Evolutionary conservation across 306 rosid genomes (phyloP).

Genomic region (Luffa aegyptiaca): DNA sequence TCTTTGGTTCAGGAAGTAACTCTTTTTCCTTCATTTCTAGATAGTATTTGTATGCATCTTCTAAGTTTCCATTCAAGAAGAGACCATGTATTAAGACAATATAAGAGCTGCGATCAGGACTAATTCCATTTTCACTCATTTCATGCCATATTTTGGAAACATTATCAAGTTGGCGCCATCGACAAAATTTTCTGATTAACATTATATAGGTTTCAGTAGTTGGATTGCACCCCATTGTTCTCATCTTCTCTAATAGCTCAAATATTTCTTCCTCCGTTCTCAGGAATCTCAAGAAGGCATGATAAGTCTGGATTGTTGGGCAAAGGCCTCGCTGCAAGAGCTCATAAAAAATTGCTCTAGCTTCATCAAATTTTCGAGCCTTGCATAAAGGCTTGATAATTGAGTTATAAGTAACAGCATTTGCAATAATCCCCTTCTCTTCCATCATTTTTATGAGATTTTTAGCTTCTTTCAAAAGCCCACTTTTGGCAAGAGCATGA

Average conservation of each 20-base stretch:
- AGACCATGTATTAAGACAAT: too few relatives aligned
- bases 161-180: constrained; percentile 66
- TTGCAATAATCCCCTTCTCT: constrained; percentile 42
- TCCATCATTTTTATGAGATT: constrained; percentile 54
- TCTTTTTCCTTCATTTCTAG: too few relatives aligned
- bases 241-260: constrained; percentile 57
- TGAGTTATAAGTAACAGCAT: constrained; percentile 67
- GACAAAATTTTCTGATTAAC: constrained; percentile 78
- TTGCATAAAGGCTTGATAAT: constrained; percentile 76
- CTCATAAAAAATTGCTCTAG: constrained; percentile 38
- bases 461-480: constrained; percentile 49
- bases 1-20: too few relatives aligned
- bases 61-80: too few relatives aligned
- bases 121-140: too few relatives aligned
- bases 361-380: constrained; percentile 46
- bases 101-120: too few relatives aligned
- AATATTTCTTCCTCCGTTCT: constrained; percentile 56
- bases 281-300: constrained; percentile 57
- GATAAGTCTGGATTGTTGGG: constrained; percentile 75
- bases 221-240: constrained; percentile 47
- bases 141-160: too few relatives aligned
- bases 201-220: constrained; percentile 68
- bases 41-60: too few relatives aligned
- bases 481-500: constrained; percentile 59
- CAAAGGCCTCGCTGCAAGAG: constrained; percentile 36